Conservation (phyloP, 352 stramenopile species). For the Aphanomyces euteiches region DNA sequence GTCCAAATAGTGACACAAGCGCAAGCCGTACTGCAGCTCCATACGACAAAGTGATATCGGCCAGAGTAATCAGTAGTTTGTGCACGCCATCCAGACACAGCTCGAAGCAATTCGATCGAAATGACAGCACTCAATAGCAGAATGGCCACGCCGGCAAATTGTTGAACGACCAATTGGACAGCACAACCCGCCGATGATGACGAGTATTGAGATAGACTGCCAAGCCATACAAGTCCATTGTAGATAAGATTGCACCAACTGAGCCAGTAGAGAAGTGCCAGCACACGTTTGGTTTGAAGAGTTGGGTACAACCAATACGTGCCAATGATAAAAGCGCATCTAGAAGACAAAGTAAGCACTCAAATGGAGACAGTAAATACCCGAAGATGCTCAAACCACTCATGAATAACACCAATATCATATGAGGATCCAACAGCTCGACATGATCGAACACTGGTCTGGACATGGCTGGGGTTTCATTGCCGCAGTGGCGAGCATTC, state of each 20-base stretch:
- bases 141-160: constrained; percentile 62
- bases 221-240: constrained; percentile 57
- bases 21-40: constrained; percentile 41
- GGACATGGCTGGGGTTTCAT: constrained; percentile 38
- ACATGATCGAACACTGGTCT: constrained; percentile 53
- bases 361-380: constrained; percentile 29
- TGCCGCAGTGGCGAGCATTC: constrained; percentile 47
- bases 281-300: constrained; percentile 48
- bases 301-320: constrained; percentile 66
- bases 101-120: constrained; percentile 60
- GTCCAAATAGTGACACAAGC: constrained; percentile 51
- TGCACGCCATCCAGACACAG: constrained; percentile 48
- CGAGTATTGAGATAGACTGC: constrained; percentile 16
- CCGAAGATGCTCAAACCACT: constrained; percentile 65
- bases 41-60: constrained; percentile 57
- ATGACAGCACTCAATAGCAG: constrained; percentile 55
- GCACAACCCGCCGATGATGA: constrained; percentile 41
- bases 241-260: constrained; percentile 56
- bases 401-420: constrained; percentile 67
- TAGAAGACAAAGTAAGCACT: not conserved
- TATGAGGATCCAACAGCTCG: constrained; percentile 69
- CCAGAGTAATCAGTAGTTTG: constrained; percentile 55
- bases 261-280: constrained; percentile 63
- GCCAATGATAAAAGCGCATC: constrained; percentile 49
- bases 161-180: constrained; percentile 51